Conservation (phyloP, 2,329 filamentous ascomycete genomes). For the Arthrobotrys pseudoclavata region DNA sequence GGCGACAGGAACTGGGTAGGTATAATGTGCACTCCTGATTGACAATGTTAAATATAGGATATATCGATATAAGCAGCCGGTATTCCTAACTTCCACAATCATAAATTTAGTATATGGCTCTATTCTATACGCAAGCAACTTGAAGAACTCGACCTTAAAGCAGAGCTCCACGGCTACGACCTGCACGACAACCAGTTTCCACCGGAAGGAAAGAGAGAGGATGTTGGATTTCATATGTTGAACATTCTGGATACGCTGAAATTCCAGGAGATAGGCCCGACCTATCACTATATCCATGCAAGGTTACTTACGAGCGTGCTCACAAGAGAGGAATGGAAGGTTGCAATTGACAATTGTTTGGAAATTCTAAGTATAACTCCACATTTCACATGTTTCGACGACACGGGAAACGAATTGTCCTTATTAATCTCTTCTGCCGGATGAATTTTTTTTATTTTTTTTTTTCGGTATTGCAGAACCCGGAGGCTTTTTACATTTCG, state of each 20-base stretch:
- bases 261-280: conserved; percentile 28
- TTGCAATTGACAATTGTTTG: conserved; percentile 44
- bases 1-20: conserved; percentile 52
- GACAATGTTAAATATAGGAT: no score
- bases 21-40: neutral
- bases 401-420: neutral
- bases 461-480: conserved; percentile 15
- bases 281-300: conserved; percentile 44
- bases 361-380: conserved; percentile 26
- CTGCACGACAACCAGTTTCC: conserved; percentile 49
- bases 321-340: conserved; percentile 42
- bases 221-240: conserved; percentile 29
- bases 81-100: neutral
- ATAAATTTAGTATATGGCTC: conserved; percentile 42
- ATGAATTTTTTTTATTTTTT: conserved; percentile 10
- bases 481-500: conserved; percentile 48
- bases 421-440: neutral
- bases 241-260: conserved; percentile 42
- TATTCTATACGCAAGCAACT: conserved; percentile 46
- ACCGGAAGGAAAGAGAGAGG: conserved; percentile 30
- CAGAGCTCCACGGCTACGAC: conserved; percentile 45
- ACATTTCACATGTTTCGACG: neutral
- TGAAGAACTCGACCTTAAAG: conserved; percentile 20
- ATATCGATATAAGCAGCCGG: neutral
- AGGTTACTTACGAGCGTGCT: conserved; percentile 37